Evolutionary conservation across 2,329 filamentous ascomycete species (phyloP).

Genomic region (Exophiala xenobiotica): DNA sequence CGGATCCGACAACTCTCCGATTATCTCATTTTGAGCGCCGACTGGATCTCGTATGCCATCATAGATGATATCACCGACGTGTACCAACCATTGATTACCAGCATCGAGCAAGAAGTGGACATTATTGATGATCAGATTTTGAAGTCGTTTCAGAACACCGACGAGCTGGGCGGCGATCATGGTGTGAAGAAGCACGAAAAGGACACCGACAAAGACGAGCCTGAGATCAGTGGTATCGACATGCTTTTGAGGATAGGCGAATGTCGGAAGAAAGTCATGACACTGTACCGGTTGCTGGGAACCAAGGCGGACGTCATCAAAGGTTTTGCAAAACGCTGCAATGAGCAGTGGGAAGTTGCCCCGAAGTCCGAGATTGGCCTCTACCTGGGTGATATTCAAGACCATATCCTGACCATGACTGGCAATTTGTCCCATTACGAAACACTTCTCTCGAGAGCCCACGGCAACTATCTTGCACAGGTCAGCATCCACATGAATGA

Average conservation of each 20-base stretch:
- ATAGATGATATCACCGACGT: conserved; percentile 98
- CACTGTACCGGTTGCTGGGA: conserved; percentile 83
- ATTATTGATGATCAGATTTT: conserved; percentile 93
- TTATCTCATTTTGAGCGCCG: conserved; percentile 86
- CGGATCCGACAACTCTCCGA: conserved; percentile 91
- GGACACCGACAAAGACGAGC: conserved; percentile 42
- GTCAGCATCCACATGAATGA: conserved; percentile 99
- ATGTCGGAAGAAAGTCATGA: conserved; percentile 96
- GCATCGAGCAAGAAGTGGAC: conserved; percentile 93
- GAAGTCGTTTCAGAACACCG: conserved; percentile 65
- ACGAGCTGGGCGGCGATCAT: conserved; percentile 36
- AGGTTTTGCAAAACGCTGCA: conserved; percentile 96
- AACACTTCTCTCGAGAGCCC: conserved; percentile 88
- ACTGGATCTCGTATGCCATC: conserved; percentile 98
- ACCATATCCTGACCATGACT: conserved; percentile 99
- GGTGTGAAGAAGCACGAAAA: conserved; percentile 44
- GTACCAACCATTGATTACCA: conserved; percentile 87
- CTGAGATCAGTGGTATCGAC: conserved; percentile 60
- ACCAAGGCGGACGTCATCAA: conserved; percentile 99
- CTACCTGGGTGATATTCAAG: conserved; percentile 96
- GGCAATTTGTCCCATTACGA: conserved; percentile 94
- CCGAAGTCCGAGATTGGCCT: conserved; percentile 95
- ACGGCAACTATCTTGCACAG: conserved; percentile 97
- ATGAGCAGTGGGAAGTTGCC: conserved; percentile 95
- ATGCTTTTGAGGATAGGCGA: conserved; percentile 93